Percentiles rank a stretch among this genome's conserved stretches.
Evolutionary conservation across 805 yeast genomes (phyloP).

Genomic region (Candida vaughaniae): DNA sequence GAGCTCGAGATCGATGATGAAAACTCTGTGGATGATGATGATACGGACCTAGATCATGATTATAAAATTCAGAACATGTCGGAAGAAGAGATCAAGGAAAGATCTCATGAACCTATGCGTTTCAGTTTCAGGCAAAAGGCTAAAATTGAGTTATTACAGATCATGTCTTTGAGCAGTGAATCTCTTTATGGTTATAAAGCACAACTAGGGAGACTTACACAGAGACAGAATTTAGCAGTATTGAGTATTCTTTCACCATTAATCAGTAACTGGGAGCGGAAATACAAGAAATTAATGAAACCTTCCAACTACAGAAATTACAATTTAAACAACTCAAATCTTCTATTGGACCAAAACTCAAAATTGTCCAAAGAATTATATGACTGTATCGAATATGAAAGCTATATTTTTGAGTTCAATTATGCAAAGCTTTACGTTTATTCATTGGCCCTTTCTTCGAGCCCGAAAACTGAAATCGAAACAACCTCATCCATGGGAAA

Average conservation of each 20-base stretch:
- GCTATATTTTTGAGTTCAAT: constrained; percentile 76
- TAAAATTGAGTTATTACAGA: constrained; percentile 73
- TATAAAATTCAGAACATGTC: constrained; percentile 27
- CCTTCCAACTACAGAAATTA: constrained; percentile 43
- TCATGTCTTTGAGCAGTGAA: constrained; percentile 80
- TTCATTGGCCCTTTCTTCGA: constrained; percentile 69
- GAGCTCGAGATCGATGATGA: constrained; percentile 60
- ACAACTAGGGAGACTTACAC: constrained; percentile 49
- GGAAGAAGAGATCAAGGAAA: constrained; percentile 30
- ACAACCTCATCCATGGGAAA: constrained; percentile 3
- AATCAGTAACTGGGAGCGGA: constrained; percentile 73
- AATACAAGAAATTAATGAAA: constrained; percentile 54
- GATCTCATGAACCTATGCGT: constrained; percentile 36
- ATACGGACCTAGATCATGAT: constrained; percentile 19
- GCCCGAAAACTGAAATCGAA: constrained; percentile 21
- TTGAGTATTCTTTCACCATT: constrained; percentile 74
- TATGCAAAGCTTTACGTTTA: constrained; percentile 82
- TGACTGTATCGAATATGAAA: constrained; percentile 58
- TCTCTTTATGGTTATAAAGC: constrained; percentile 71
- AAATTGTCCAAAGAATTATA: constrained; percentile 39
- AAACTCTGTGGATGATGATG: constrained; percentile 34
- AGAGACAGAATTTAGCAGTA: constrained; percentile 67
- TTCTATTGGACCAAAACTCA: constrained; percentile 26
- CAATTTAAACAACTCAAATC: constrained; percentile 20
- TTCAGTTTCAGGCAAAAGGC: constrained; percentile 71